These are phyloP conservation scores for Euphorbia celastroides DNA, from an alignment of 441 rosid species.

Conservation along the genomic window DNA sequence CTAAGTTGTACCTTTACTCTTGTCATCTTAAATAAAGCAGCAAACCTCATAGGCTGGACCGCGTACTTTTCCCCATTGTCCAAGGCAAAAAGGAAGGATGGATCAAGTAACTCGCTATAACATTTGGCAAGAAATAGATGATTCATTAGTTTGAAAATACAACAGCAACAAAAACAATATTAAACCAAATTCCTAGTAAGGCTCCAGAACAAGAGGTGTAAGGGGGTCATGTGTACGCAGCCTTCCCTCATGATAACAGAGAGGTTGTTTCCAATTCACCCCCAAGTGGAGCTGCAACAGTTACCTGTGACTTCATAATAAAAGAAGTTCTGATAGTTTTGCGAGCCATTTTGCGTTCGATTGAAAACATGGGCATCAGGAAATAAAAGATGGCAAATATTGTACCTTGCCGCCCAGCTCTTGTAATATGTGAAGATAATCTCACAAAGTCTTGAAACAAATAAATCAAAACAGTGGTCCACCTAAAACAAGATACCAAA, in stretches of 20 bases:
- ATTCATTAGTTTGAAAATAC: slow-evolving; percentile 19
- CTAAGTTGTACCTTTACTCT: slow-evolving; percentile 73
- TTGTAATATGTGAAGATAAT: slow-evolving; percentile 90
- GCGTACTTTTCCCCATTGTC: slow-evolving; percentile 91
- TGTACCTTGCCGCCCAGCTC: slow-evolving; percentile 99
- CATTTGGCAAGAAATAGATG: slow-evolving; percentile 30
- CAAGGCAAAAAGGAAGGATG: slow-evolving; percentile 93
- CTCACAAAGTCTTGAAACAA: slow-evolving; percentile 82
- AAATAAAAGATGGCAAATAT: slow-evolving; percentile 11
- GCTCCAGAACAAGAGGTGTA: too few species aligned
- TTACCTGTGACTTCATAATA: too few species aligned
- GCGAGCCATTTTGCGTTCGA: too few species aligned
- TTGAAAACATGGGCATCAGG: slow-evolving; percentile 6
- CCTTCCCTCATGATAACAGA: too few species aligned
- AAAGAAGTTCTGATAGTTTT: too few species aligned
- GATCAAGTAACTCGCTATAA: slow-evolving; percentile 89
- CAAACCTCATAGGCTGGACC: slow-evolving; percentile 89
- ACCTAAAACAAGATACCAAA: slow-evolving; percentile 49
- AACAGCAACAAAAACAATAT: too few species aligned
- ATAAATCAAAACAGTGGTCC: slow-evolving; percentile 97
- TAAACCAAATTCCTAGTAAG: too few species aligned
- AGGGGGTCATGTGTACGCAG: too few species aligned
- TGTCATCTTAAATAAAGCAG: slow-evolving; percentile 83
- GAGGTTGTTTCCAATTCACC: too few species aligned
- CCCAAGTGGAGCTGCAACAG: too few species aligned